These are phyloP conservation scores for Primulina eburnea DNA, from an alignment of 257 asterid species.

Conservation along the genomic window DNA sequence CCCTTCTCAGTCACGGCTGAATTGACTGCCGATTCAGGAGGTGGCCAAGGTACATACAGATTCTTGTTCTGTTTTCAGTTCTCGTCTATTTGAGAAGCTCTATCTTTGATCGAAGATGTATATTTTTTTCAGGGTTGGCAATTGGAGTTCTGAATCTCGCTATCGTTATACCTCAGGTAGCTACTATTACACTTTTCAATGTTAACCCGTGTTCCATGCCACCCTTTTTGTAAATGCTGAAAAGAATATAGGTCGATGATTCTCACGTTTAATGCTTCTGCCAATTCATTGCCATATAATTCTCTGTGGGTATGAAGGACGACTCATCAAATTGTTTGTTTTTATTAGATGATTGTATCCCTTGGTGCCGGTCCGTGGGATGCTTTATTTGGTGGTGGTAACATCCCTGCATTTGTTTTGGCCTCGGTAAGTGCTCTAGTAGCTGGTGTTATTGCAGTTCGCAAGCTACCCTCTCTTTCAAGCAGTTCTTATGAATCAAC, in stretches of 20 bases:
- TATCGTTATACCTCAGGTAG: slow-evolving; percentile 96
- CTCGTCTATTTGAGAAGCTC: slow-evolving; percentile 20
- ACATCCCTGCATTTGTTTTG: slow-evolving; percentile 83
- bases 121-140: slow-evolving; percentile 74
- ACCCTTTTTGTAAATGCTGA: slow-evolving; percentile 4
- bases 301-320: slow-evolving; percentile 1
- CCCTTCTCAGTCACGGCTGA: slow-evolving; percentile 97
- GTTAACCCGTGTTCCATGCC: slow-evolving; percentile 7
- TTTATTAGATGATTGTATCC: slow-evolving; percentile 76
- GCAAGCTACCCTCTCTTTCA: slow-evolving; percentile 67
- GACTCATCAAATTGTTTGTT: slow-evolving; percentile 17
- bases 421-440: slow-evolving; percentile 75
- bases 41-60: slow-evolving; percentile 81
- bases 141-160: slow-evolving; percentile 98
- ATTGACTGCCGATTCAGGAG: slow-evolving; percentile 97
- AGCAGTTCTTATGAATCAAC: slow-evolving; percentile 48
- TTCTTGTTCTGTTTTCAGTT: slow-evolving; percentile 2
- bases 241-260: not conserved
- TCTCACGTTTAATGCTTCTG: slow-evolving; percentile 10
- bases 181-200: slow-evolving; percentile 4
- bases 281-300: not conserved
- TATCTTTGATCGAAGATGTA: slow-evolving; percentile 24
- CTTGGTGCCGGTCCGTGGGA: slow-evolving; percentile 99
- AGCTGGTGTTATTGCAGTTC: slow-evolving; percentile 71
- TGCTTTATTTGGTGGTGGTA: slow-evolving; percentile 96